Conservation (phyloP, 2,329 filamentous ascomycete species). For the Emmonsiellopsis sp. region DNA sequence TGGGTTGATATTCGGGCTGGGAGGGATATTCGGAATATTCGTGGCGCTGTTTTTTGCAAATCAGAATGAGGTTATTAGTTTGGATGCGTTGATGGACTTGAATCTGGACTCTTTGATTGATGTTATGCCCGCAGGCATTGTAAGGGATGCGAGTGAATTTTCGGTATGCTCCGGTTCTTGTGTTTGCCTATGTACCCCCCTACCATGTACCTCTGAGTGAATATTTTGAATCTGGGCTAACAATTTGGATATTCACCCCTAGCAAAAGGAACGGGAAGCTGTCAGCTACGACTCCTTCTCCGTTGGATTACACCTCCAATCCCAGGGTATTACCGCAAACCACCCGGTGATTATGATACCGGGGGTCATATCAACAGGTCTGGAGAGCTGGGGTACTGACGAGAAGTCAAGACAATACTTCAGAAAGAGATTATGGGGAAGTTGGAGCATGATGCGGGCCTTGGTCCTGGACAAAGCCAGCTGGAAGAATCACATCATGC, state of each 20-base stretch:
- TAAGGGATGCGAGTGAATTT: conserved; percentile 77
- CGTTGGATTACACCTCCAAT: conserved; percentile 71
- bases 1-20: conserved; percentile 75
- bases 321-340: conserved; percentile 69
- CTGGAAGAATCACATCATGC: conserved; percentile 96
- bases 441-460: conserved; percentile 98
- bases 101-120: conserved; percentile 82
- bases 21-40: conserved; percentile 83
- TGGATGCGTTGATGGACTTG: conserved; percentile 60
- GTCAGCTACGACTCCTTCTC: conserved; percentile 91
- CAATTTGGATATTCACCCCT: neutral
- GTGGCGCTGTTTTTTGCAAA: conserved; percentile 82
- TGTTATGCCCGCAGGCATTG: conserved; percentile 73
- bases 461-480: conserved; percentile 83
- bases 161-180: conserved; percentile 48
- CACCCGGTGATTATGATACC: conserved; percentile 96
- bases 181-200: neutral
- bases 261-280: conserved; percentile 76
- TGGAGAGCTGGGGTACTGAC: conserved; percentile 93
- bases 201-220: neutral
- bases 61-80: conserved; percentile 78
- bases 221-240: conserved; percentile 6
- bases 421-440: conserved; percentile 88
- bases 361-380: conserved; percentile 90
- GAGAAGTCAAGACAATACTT: conserved; percentile 83